Base-by-base conservation (phyloP, 495 filamentous ascomycete species). In the Penicillium diatomitis region DNA sequence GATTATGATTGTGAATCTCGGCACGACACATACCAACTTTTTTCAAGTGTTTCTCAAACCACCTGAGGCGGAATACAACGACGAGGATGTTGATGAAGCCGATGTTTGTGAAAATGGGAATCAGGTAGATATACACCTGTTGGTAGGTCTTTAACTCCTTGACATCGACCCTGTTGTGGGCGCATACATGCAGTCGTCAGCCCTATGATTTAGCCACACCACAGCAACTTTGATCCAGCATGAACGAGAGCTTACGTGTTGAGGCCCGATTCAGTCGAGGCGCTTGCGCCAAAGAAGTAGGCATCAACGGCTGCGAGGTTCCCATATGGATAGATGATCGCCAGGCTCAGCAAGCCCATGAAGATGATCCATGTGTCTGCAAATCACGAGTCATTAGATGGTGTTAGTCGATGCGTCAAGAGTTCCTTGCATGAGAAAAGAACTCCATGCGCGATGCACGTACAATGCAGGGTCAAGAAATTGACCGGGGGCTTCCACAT, bases 391-490 rank as follows among this genome's bases (percentile, higher is more conserved):
- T 32, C 20, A 38, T 4, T 9, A 51, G 46, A 32, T 28, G 39
- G 32, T 11, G 28, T 34, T 5, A 20, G 41, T 20, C 20, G 20
- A 46, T 32, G 27, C 41, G 11, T 29, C 5, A 6, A 41, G 4
- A 8, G 11, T 4, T n/a, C 4, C 12, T 38, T 11, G 4, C 12
- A 11, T 10, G 6, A 38, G 35, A 38, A 38, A 9, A 3, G 8
- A 38, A 10, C 41, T 29, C 38, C 7, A 35, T 33, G 31, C 39
- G 7, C 8, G 28, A 34, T 38, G 42, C 10, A 41, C 56, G 11
- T 49, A 69, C 64, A 85, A 64, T 84, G 78, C 46, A 87, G 52
- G 2, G 81, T 81, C 61, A 90, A 84, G 64, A 88, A 90, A 63
- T 88, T 87, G 39, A 83, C 48, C 0, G 54, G 53, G 28, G 58